Percentiles rank a stretch among this genome's conserved stretches.
These are phyloP conservation scores for Linum lewisii DNA, from an alignment of 345 rosid genomes.

Conservation along the genomic window DNA sequence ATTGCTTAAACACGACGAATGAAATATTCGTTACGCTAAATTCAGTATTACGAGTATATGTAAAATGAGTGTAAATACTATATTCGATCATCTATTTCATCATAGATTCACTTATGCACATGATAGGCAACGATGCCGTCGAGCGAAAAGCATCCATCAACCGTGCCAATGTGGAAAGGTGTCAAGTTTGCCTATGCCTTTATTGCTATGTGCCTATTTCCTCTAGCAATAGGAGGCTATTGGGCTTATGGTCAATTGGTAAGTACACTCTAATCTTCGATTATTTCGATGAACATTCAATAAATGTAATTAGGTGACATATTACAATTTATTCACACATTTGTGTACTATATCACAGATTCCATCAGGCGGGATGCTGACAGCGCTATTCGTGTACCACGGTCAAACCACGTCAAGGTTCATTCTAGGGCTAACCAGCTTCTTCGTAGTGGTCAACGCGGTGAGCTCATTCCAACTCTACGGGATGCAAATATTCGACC, in stretches of 20 bases:
- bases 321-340: no score
- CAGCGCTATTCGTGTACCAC: slow-evolving; percentile 33
- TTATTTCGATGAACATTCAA: no score
- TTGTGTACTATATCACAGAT: slow-evolving; percentile 25
- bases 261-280: neutral
- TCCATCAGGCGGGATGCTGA: slow-evolving; percentile 50
- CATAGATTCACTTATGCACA: neutral
- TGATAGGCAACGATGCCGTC: slow-evolving; percentile 68
- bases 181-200: slow-evolving; percentile 40
- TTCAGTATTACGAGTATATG: no score
- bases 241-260: slow-evolving; percentile 64
- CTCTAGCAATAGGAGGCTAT: slow-evolving; percentile 49
- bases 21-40: no score
- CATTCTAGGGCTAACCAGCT: slow-evolving; percentile 32
- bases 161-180: slow-evolving; percentile 68
- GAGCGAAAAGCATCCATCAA: slow-evolving; percentile 55
- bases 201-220: slow-evolving; percentile 45
- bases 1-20: no score
- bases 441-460: slow-evolving; percentile 41
- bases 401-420: slow-evolving; percentile 24
- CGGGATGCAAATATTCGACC: slow-evolving; percentile 56
- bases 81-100: no score
- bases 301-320: no score
- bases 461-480: slow-evolving; percentile 58
- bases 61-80: no score